Conservation (phyloP, 176 grass and related monocot genomes). For the Thinopyrum elongatum region DNA sequence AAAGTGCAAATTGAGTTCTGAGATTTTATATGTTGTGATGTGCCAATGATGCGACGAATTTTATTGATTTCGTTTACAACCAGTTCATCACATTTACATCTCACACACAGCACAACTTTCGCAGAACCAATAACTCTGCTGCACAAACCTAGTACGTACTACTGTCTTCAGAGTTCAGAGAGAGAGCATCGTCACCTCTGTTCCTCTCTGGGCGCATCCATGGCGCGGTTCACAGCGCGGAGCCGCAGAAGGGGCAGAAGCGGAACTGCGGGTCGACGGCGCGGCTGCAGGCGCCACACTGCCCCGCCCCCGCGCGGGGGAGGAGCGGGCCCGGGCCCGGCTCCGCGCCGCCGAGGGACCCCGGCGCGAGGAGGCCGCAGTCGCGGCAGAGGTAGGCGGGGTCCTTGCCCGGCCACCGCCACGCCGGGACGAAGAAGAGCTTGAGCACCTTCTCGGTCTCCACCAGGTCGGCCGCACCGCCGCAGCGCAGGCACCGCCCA, state of each 20-base stretch:
- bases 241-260: conserved; percentile 96
- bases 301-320: background rate
- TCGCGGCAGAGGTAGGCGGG: conserved; percentile 75
- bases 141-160: background rate
- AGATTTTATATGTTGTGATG: background rate
- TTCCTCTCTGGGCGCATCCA: background rate
- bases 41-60: background rate
- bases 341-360: conserved; percentile 40
- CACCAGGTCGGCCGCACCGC: conserved; percentile 67
- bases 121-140: background rate
- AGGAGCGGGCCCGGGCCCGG: conserved; percentile 4
- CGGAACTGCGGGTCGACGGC: conserved; percentile 77
- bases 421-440: conserved; percentile 83
- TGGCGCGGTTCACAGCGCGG: conserved; percentile 37
- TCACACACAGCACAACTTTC: background rate
- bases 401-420: conserved; percentile 65
- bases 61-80: no score
- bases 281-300: conserved; percentile 62
- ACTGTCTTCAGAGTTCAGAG: background rate
- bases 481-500: conserved; percentile 78
- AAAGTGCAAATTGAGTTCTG: background rate
- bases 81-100: background rate
- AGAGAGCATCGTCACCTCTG: background rate
- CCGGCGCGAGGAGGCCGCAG: conserved; percentile 71
- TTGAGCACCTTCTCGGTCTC: conserved; percentile 83